phyloP scores from a whole-genome alignment of 257 asterid genomes.

The Rauvolfia tetraphylla region DNA sequence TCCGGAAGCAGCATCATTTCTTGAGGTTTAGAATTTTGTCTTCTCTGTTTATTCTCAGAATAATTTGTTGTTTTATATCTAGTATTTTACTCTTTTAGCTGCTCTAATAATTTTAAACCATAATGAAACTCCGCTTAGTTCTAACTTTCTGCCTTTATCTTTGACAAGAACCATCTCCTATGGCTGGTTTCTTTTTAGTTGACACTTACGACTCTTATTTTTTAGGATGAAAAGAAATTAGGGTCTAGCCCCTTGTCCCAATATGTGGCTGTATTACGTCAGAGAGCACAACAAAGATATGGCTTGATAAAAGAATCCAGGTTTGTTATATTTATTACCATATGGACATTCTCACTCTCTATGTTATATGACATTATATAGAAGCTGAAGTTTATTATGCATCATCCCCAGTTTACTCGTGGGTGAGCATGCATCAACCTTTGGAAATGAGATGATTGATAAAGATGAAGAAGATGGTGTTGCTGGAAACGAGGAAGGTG shows the following conservation, averaged over 20 bases:
- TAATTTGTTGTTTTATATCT: not conserved
- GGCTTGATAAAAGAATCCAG: conserved; percentile 67
- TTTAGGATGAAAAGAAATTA: conserved; percentile 55
- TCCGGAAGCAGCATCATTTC: conserved; percentile 63
- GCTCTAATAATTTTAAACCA: not conserved
- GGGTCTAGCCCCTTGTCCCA: conserved; percentile 69
- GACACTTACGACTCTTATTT: not conserved
- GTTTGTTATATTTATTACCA: conserved; percentile 28
- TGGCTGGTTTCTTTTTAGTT: not conserved
- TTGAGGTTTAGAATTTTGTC: conserved; percentile 57
- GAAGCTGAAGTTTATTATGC: conserved; percentile 4
- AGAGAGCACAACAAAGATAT: conserved; percentile 65
- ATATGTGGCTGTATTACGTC: conserved; percentile 55
- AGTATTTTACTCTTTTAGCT: not conserved
- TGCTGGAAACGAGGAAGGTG: conserved; percentile 42
- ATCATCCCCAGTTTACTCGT: conserved; percentile 49
- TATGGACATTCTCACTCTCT: not conserved
- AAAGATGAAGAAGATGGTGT: conserved; percentile 50
- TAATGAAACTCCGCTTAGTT: not conserved
- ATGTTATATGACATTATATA: not conserved
- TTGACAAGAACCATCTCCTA: not conserved
- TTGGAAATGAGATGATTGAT: conserved; percentile 38
- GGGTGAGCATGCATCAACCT: conserved; percentile 56
- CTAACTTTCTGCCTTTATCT: not conserved
- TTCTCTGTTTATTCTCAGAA: conserved; percentile 1